Evolutionary conservation across 2,329 filamentous ascomycete species (phyloP).

Genomic region (Hypoxylon sp.): DNA sequence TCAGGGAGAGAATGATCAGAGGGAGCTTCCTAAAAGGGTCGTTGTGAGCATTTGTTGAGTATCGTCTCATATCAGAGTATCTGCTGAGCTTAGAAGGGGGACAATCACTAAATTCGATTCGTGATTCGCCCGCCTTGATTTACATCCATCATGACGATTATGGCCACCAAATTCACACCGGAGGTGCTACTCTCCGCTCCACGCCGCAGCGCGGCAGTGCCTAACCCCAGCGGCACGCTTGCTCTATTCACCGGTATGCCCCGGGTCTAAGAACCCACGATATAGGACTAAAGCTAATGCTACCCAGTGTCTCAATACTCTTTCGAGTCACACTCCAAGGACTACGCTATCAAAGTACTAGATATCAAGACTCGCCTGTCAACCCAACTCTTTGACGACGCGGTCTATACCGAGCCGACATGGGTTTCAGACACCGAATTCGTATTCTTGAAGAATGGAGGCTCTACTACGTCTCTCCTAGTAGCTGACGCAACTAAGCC

Average conservation of each 20-base stretch:
- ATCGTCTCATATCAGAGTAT: background rate
- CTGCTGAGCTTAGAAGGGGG: background rate
- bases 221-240: slow-evolving; percentile 76
- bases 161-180: slow-evolving; percentile 79
- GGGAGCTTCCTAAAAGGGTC: slow-evolving; percentile 19
- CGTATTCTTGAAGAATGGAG: slow-evolving; percentile 66
- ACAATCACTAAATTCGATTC: slow-evolving; percentile 3
- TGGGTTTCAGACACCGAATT: slow-evolving; percentile 81
- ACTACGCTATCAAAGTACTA: slow-evolving; percentile 77
- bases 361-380: slow-evolving; percentile 77
- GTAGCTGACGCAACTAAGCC: slow-evolving; percentile 57
- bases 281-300: slow-evolving; percentile 52
- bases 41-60: slow-evolving; percentile 3
- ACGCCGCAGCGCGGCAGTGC: slow-evolving; percentile 77
- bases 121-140: background rate
- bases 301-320: slow-evolving; percentile 78
- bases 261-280: background rate
- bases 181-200: slow-evolving; percentile 83
- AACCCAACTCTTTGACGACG: slow-evolving; percentile 74
- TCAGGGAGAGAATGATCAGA: slow-evolving; percentile 9
- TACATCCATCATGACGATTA: slow-evolving; percentile 73
- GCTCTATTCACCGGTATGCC: slow-evolving; percentile 73
- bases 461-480: slow-evolving; percentile 64
- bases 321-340: slow-evolving; percentile 80
- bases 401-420: slow-evolving; percentile 76